Evolutionary conservation across 2,329 filamentous ascomycete genomes (phyloP).

Genomic region (Neofusicoccum kwambonambiense): DNA sequence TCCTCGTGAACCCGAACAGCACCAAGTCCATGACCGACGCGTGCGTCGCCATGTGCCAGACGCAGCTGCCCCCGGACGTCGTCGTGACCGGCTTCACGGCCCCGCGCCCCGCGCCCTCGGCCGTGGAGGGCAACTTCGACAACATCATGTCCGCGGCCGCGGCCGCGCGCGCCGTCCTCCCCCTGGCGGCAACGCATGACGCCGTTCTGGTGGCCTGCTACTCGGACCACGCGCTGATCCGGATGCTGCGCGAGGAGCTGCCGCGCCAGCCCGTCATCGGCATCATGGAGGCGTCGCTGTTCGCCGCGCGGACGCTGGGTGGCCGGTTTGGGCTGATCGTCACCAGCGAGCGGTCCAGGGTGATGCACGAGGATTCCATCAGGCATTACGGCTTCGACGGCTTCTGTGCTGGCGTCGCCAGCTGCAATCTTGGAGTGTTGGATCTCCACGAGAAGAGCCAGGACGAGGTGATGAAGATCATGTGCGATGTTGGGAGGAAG

Average conservation of each 20-base stretch:
- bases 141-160: constrained; percentile 52
- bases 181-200: constrained; percentile 45
- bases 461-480: constrained; percentile 39
- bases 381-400: constrained; percentile 42
- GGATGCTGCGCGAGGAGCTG: constrained; percentile 48
- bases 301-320: constrained; percentile 51
- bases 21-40: constrained; percentile 49
- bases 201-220: constrained; percentile 52
- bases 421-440: constrained; percentile 45
- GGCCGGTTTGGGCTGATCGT: constrained; percentile 47
- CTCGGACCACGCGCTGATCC: constrained; percentile 48
- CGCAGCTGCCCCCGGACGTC: constrained; percentile 48
- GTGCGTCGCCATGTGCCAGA: constrained; percentile 45
- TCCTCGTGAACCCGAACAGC: constrained; percentile 51
- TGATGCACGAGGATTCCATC: constrained; percentile 43
- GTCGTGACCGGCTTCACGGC: constrained; percentile 52
- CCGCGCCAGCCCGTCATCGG: constrained; percentile 44
- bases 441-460: constrained; percentile 44
- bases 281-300: constrained; percentile 53
- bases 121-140: constrained; percentile 53
- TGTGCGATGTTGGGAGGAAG: constrained; percentile 40
- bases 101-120: constrained; percentile 49
- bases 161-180: constrained; percentile 46
- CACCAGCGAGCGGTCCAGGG: constrained; percentile 40
- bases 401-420: constrained; percentile 45